Conservation (phyloP, 2,329 filamentous ascomycete genomes). For the Ophiostoma angusticollis region DNA sequence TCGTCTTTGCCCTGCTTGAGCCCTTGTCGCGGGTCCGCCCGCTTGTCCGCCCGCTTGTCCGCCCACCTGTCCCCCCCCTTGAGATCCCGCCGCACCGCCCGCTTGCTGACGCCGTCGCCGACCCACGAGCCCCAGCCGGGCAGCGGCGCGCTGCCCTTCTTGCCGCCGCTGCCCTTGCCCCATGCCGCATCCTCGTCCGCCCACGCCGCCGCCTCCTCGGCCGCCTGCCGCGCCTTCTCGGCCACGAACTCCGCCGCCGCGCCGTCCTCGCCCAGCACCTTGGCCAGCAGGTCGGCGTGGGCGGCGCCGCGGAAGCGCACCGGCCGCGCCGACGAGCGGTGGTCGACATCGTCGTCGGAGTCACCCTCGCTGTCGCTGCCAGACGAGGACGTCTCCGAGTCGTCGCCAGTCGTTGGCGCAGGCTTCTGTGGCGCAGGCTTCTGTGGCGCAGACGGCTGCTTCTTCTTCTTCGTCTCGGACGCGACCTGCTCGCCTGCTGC, state of each 20-base stretch:
- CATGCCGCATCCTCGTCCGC: slow-evolving; percentile 48
- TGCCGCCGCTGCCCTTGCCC: slow-evolving; percentile 33
- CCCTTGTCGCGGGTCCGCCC: too few species aligned
- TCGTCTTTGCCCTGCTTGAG: slow-evolving; percentile 55
- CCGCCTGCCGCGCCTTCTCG: slow-evolving; percentile 61
- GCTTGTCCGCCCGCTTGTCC: slow-evolving; percentile 22
- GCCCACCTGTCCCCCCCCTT: slow-evolving; percentile 14
- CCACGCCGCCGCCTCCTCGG: slow-evolving; percentile 71
- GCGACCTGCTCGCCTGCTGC: neutral
- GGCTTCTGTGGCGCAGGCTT: slow-evolving; percentile 8
- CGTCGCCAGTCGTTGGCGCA: slow-evolving; percentile 23
- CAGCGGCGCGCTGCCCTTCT: slow-evolving; percentile 69
- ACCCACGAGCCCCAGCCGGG: slow-evolving; percentile 93
- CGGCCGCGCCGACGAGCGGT: slow-evolving; percentile 24
- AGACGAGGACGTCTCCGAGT: slow-evolving; percentile 19
- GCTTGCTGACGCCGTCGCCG: slow-evolving; percentile 66
- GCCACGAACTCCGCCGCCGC: slow-evolving; percentile 66
- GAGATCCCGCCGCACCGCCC: slow-evolving; percentile 51
- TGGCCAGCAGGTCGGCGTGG: slow-evolving; percentile 58
- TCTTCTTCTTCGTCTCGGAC: neutral
- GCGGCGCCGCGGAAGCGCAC: slow-evolving; percentile 37
- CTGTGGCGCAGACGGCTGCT: neutral
- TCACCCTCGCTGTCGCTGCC: slow-evolving; percentile 10
- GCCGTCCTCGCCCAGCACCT: slow-evolving; percentile 71
- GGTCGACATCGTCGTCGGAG: slow-evolving; percentile 22